A percentile compares a stretch with the other conserved stretches of the same genome.
Conservation (phyloP, 31 red algal species). For the Porphyra umbilicalis region DNA sequence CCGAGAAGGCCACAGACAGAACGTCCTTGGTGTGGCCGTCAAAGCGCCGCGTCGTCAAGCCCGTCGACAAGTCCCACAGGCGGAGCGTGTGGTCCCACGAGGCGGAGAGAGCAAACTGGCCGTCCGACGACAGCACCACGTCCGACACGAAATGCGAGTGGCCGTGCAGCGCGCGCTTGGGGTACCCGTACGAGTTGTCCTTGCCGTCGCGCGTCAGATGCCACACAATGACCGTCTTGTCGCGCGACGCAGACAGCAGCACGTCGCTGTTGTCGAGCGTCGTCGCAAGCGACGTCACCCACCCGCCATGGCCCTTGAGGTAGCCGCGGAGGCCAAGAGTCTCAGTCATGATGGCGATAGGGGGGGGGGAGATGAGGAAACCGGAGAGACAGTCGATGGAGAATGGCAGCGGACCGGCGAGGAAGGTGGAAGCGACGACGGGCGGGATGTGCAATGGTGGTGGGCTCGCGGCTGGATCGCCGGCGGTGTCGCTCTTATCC, state of each 20-base stretch:
- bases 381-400: too few relatives aligned
- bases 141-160: slow-evolving; percentile 98
- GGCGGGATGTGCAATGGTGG: too few relatives aligned
- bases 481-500: too few relatives aligned
- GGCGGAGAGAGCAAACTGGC: slow-evolving; percentile 97
- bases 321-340: slow-evolving; percentile 73
- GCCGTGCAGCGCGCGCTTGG: slow-evolving; percentile 73
- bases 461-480: too few relatives aligned
- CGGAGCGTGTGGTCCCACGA: slow-evolving; percentile 99
- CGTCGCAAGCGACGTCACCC: slow-evolving; percentile 93
- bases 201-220: slow-evolving; percentile 65
- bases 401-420: too few relatives aligned
- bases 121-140: slow-evolving; percentile 90
- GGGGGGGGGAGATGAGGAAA: background rate
- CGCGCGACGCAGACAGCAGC: slow-evolving; percentile 93
- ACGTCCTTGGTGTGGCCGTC: slow-evolving; percentile 98
- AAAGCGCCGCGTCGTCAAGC: slow-evolving; percentile 84
- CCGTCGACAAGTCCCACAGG: slow-evolving; percentile 90
- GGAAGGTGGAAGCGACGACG: too few relatives aligned
- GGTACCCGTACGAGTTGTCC: slow-evolving; percentile 74
- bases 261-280: slow-evolving; percentile 76
- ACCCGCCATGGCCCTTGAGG: slow-evolving; percentile 94
- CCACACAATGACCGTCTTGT: slow-evolving; percentile 97
- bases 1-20: slow-evolving; percentile 92
- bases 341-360: slow-evolving; percentile 61